These are phyloP conservation scores for Pezicula carpinea DNA, from an alignment of 2,329 filamentous ascomycete genomes.

Conservation along the genomic window DNA sequence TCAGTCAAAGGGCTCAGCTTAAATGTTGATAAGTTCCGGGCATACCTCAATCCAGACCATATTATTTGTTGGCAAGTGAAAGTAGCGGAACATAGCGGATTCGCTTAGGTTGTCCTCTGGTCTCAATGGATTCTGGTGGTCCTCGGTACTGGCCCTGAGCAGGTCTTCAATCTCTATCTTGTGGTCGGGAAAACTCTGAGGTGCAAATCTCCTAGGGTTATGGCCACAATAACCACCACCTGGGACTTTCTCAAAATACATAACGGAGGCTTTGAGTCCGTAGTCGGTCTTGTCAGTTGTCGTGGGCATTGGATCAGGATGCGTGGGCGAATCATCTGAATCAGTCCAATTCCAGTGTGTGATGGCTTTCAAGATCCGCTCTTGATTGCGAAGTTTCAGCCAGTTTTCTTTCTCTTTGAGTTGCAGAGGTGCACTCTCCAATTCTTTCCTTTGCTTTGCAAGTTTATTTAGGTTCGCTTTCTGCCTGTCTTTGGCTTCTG, in stretches of 20 bases:
- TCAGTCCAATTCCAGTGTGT: background rate
- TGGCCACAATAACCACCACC: background rate
- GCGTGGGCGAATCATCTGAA: background rate
- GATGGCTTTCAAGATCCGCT: conserved; percentile 2
- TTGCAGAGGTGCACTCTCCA: too few relatives aligned
- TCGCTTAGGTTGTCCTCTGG: background rate
- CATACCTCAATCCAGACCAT: conserved; percentile 19
- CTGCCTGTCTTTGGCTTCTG: too few relatives aligned
- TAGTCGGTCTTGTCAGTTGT: background rate
- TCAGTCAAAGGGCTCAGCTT: background rate
- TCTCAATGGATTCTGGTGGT: background rate
- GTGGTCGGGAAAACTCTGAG: background rate
- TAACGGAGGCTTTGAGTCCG: conserved; percentile 1
- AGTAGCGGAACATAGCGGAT: conserved; percentile 8
- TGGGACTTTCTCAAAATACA: background rate
- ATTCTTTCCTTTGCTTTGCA: too few relatives aligned
- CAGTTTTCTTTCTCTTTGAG: too few relatives aligned
- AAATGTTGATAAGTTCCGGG: too few relatives aligned
- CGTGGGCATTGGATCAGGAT: background rate
- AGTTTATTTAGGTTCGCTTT: too few relatives aligned
- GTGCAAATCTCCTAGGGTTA: background rate
- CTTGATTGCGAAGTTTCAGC: background rate
- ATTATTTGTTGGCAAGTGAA: conserved; percentile 20
- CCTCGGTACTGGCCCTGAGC: too few relatives aligned
- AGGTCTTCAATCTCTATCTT: too few relatives aligned